A percentile compares a stretch with the other conserved stretches of the same genome.
These are phyloP conservation scores for Fusarium solani-melongenae DNA, from an alignment of 2,329 filamentous ascomycete species.

Conservation along the genomic window DNA sequence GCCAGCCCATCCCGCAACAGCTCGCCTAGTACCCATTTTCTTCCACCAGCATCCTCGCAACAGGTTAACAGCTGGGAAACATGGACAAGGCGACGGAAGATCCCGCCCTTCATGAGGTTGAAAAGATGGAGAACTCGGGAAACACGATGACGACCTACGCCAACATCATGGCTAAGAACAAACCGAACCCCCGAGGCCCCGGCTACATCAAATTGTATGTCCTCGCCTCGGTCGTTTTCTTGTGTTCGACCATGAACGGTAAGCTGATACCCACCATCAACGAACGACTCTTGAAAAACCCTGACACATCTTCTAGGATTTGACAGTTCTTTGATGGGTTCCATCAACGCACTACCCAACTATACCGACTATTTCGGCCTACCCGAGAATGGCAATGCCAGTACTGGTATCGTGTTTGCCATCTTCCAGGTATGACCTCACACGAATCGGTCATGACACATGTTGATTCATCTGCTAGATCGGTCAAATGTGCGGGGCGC, in stretches of 20 bases:
- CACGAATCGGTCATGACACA: not conserved
- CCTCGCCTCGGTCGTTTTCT: conserved; percentile 37
- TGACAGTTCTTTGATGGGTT: conserved; percentile 56
- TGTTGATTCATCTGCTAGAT: conserved; percentile 37
- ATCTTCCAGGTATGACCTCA: conserved; percentile 46
- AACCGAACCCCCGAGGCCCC: conserved; percentile 19
- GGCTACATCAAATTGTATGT: conserved; percentile 23
- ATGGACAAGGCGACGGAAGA: conserved; percentile 17
- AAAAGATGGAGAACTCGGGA: conserved; percentile 1
- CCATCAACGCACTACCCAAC: conserved; percentile 56
- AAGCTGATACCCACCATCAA: not conserved
- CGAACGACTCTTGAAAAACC: no score
- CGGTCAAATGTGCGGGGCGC: conserved; percentile 55
- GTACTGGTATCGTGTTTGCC: conserved; percentile 57
- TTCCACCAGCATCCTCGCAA: not conserved
- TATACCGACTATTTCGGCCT: conserved; percentile 54
- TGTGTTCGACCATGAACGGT: conserved; percentile 56
- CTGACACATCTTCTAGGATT: conserved; percentile 45
- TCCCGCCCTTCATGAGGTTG: conserved; percentile 3
- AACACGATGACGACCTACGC: conserved; percentile 11
- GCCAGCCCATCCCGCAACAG: not conserved
- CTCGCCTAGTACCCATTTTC: not conserved
- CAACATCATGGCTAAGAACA: conserved; percentile 20
- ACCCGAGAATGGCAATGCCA: conserved; percentile 49
- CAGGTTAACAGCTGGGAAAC: not conserved